Conservation (phyloP, 2,329 filamentous ascomycete species). For the Colletotrichum viniferum region DNA sequence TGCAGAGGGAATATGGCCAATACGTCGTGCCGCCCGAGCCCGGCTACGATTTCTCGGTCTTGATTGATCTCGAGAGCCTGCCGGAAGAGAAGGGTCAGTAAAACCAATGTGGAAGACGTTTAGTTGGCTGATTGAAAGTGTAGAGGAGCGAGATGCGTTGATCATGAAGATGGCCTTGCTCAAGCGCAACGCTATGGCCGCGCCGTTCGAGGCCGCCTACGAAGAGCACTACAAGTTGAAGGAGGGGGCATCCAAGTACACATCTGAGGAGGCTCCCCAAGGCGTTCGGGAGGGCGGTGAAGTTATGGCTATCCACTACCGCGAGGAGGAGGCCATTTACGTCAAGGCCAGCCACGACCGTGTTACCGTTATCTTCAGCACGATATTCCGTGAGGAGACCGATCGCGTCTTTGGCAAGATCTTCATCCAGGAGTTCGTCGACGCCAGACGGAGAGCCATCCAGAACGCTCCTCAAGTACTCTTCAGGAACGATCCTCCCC, state of each 20-base stretch:
- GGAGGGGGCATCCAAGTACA: constrained; percentile 90
- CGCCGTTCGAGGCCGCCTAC: constrained; percentile 96
- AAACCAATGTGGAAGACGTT: neutral
- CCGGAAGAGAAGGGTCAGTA: constrained; percentile 75
- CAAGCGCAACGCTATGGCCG: constrained; percentile 98
- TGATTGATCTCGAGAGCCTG: constrained; percentile 86
- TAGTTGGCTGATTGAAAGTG: constrained; percentile 2
- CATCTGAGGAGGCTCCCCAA: constrained; percentile 90
- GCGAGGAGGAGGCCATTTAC: constrained; percentile 98
- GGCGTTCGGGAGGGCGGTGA: constrained; percentile 88
- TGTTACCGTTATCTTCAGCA: constrained; percentile 99
- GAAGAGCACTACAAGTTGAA: constrained; percentile 86
- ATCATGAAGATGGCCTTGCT: constrained; percentile 86
- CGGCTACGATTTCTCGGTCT: constrained; percentile 95
- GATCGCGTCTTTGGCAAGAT: constrained; percentile 98
- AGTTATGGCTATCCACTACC: constrained; percentile 96
- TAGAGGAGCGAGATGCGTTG: constrained; percentile 85
- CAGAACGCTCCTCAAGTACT: constrained; percentile 98
- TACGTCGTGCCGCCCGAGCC: constrained; percentile 88
- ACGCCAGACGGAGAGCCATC: constrained; percentile 90
- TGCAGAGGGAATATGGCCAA: constrained; percentile 91
- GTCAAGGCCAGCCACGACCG: constrained; percentile 97
- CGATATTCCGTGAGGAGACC: constrained; percentile 96
- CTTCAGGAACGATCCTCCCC: constrained; percentile 91
- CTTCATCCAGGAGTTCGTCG: constrained; percentile 98